Evolutionary conservation across 1,139 yeast genomes (phyloP), one percentile per base, ranked within the genome.

Genomic region (Meyerozyma elateridarum): DNA sequence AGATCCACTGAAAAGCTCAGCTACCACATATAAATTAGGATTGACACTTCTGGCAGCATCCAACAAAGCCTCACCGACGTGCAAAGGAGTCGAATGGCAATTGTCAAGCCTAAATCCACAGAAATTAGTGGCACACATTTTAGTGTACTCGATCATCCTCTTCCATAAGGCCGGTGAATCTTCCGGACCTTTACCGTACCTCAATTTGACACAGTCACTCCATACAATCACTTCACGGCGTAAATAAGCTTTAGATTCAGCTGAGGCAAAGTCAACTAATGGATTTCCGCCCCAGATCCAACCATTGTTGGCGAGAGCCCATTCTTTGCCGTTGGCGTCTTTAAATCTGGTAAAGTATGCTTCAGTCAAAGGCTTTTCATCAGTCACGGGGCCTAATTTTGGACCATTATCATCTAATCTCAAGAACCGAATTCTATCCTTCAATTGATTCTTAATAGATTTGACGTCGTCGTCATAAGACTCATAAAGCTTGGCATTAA

Each of bases 201-300:
- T 71, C 41, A 91, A 67, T 52, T 91, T 91, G 36, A 89, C 91
- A 67, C 98, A 91, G 52, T 91, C 98, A 5, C 95, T 94, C 98
- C 98, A 91, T 18, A 89, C 87, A 45, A 91, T 88, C 12, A 91
- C 95, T 55, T 91, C 96, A 54, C 98, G 76, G 36, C 95, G 71
- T 35, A 91, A 61, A 51, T 91, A 91, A 2, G 95, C 91, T 48
- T 76, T 81, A 8, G 95, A 78, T 36, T 78, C 47, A 20, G 69
- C 59, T 1, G 95, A 84, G 0, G 97, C 98, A 69, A 89, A 91
- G 55, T 91, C 97, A 5, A 87, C 81, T 38, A 89, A 59, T 2
- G 97, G 96, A 45, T 89, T 82, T 9, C 96, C 96, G 34, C 88
- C 91, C 98, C 98, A 91, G 36, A 91, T 88, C 97, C 97, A 91